A percentile compares a stretch with the other conserved stretches of the same genome.
phyloP scores from a whole-genome alignment of 2,329 filamentous ascomycete species.

The Talaromyces sp. region DNA sequence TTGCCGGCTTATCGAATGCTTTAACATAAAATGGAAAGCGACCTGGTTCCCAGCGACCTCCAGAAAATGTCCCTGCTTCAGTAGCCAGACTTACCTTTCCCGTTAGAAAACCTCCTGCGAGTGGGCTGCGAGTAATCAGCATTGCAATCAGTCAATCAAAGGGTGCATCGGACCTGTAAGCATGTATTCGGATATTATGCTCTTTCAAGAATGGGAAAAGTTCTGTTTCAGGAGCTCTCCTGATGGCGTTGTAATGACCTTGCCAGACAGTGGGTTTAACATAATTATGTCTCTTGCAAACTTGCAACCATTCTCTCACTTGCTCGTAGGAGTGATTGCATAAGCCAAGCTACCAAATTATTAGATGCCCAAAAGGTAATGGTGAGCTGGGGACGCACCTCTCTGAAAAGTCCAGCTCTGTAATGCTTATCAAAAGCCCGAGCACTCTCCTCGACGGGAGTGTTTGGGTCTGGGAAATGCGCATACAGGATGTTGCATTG shows the following conservation, averaged over 20 bases:
- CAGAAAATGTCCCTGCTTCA: neutral
- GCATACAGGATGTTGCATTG: constrained; percentile 1
- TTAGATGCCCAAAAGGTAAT: neutral
- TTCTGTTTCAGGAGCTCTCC: neutral
- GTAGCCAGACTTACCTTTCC: constrained; percentile 2
- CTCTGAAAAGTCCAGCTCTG: neutral
- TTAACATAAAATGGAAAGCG: constrained; percentile 2
- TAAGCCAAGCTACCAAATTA: constrained; percentile 1
- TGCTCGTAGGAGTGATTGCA: constrained; percentile 1
- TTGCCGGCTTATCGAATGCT: neutral
- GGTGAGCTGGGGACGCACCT: neutral
- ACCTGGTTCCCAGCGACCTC: neutral
- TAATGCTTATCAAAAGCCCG: constrained; percentile 1
- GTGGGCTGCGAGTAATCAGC: neutral
- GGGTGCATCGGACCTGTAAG: neutral
- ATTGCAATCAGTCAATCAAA: neutral
- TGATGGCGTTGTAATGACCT: constrained; percentile 2
- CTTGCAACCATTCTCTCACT: constrained; percentile 1
- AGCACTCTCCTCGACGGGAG: constrained; percentile 1
- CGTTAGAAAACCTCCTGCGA: neutral
- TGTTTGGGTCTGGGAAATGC: constrained; percentile 1
- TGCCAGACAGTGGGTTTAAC: neutral
- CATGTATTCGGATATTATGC: neutral
- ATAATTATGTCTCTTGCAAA: constrained; percentile 2
- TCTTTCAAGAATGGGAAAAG: constrained; percentile 1